Evolutionary conservation across 2,329 filamentous ascomycete species (phyloP).

Genomic region (Ophiostoma perfectum): DNA sequence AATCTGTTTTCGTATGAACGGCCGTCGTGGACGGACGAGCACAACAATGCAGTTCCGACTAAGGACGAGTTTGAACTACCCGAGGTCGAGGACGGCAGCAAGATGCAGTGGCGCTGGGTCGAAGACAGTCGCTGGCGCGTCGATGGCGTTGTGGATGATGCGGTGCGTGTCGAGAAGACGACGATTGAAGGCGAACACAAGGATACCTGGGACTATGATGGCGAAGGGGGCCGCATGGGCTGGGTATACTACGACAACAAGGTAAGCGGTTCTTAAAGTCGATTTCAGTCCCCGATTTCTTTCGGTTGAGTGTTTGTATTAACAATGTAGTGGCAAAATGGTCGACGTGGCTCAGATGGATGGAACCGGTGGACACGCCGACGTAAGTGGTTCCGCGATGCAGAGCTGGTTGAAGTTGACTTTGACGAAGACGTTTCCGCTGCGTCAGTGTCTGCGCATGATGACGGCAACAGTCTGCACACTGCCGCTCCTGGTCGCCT

Average conservation of each 20-base stretch:
- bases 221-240: constrained; percentile 61
- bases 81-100: constrained; percentile 55
- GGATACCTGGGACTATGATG: constrained; percentile 49
- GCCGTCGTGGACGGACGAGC: constrained; percentile 90
- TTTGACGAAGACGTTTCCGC: constrained; percentile 29
- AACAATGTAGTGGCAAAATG: constrained; percentile 66
- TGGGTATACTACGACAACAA: constrained; percentile 99
- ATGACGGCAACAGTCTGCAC: constrained; percentile 32
- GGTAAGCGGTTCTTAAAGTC: too few species aligned
- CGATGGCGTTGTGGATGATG: constrained; percentile 62
- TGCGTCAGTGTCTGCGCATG: constrained; percentile 29
- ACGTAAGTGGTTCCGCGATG: constrained; percentile 93
- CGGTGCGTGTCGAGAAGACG: constrained; percentile 29
- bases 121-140: constrained; percentile 80
- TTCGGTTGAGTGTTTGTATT: too few species aligned
- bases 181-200: constrained; percentile 31
- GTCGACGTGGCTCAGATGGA: constrained; percentile 75
- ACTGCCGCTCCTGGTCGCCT: constrained; percentile 8
- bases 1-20: constrained; percentile 88
- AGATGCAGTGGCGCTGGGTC: constrained; percentile 68
- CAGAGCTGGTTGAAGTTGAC: constrained; percentile 78
- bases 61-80: constrained; percentile 64
- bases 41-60: constrained; percentile 71
- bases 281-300: too few species aligned
- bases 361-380: constrained; percentile 93